Evolutionary conservation across 495 filamentous ascomycete species (phyloP).

Genomic region (Talaromyces thailandensis): DNA sequence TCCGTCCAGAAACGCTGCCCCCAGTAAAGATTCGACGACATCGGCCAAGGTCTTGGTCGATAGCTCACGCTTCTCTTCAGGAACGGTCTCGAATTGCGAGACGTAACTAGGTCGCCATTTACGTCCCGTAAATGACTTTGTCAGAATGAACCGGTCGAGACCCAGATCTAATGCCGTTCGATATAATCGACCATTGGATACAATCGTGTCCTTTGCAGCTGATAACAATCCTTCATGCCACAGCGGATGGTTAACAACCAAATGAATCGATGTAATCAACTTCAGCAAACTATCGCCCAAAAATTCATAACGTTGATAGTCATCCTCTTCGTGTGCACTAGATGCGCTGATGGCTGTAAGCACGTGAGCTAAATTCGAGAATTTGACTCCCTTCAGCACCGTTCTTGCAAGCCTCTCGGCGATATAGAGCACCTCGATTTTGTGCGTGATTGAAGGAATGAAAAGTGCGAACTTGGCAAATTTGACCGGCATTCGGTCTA

Average conservation of each 20-base stretch:
- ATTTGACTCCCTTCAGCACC: conserved; percentile 44
- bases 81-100: conserved; percentile 25
- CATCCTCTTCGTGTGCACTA: conserved; percentile 43
- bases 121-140: conserved; percentile 50
- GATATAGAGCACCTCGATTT: conserved; percentile 55
- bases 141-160: conserved; percentile 68
- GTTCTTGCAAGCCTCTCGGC: conserved; percentile 54
- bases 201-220: conserved; percentile 53
- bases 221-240: conserved; percentile 80
- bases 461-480: conserved; percentile 60
- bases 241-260: conserved; percentile 53
- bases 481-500: conserved; percentile 50
- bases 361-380: conserved; percentile 49
- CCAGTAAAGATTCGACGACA: conserved; percentile 80
- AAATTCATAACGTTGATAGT: conserved; percentile 89
- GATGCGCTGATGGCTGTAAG: conserved; percentile 67
- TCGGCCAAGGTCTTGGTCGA: conserved; percentile 83
- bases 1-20: conserved; percentile 65
- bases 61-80: conserved; percentile 28
- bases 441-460: conserved; percentile 65
- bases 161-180: conserved; percentile 52
- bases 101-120: conserved; percentile 66
- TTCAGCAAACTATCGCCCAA: conserved; percentile 87
- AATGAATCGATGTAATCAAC: conserved; percentile 55
- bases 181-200: conserved; percentile 64